phyloP scores from a whole-genome alignment of 352 stramenopile genomes.

The Globisporangium irregulare region DNA sequence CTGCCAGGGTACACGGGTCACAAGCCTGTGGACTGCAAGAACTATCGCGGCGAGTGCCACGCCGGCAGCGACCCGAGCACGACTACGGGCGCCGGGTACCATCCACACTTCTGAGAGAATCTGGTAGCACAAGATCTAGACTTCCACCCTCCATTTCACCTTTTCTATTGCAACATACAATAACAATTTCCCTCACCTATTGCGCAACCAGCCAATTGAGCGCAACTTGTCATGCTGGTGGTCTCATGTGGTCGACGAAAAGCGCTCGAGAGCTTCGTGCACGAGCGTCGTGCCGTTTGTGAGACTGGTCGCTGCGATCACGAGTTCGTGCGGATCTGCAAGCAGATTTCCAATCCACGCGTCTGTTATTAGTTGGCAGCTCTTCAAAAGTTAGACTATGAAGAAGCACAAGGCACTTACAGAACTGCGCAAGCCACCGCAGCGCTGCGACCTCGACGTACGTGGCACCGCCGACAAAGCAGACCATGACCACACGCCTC shows the following conservation, averaged over 20 bases:
- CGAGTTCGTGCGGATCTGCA: slow-evolving; percentile 58
- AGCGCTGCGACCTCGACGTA: slow-evolving; percentile 74
- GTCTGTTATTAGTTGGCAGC: background rate
- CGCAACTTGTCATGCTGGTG: too few species aligned
- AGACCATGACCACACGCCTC: slow-evolving; percentile 58
- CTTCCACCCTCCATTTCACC: background rate
- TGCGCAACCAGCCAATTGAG: background rate
- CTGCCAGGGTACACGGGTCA: slow-evolving; percentile 81
- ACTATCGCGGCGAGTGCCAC: slow-evolving; percentile 71
- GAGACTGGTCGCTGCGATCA: slow-evolving; percentile 58
- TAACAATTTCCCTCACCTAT: background rate
- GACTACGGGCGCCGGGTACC: slow-evolving; percentile 63
- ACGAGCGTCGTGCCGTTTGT: slow-evolving; percentile 55
- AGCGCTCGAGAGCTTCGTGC: slow-evolving; percentile 42
- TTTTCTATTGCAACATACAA: background rate
- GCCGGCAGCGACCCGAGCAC: slow-evolving; percentile 55
- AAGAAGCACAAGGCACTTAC: slow-evolving; percentile 27
- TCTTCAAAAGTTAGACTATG: background rate
- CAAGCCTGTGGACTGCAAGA: slow-evolving; percentile 72
- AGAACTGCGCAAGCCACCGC: slow-evolving; percentile 66
- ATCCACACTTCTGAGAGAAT: slow-evolving; percentile 40
- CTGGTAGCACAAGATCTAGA: background rate
- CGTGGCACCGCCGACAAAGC: slow-evolving; percentile 65
- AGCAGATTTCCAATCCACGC: slow-evolving; percentile 1
- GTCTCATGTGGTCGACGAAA: slow-evolving; percentile 29